Conservation (phyloP, 768 basidiomycete genomes). For the Collybiopsis luxurians region DNA sequence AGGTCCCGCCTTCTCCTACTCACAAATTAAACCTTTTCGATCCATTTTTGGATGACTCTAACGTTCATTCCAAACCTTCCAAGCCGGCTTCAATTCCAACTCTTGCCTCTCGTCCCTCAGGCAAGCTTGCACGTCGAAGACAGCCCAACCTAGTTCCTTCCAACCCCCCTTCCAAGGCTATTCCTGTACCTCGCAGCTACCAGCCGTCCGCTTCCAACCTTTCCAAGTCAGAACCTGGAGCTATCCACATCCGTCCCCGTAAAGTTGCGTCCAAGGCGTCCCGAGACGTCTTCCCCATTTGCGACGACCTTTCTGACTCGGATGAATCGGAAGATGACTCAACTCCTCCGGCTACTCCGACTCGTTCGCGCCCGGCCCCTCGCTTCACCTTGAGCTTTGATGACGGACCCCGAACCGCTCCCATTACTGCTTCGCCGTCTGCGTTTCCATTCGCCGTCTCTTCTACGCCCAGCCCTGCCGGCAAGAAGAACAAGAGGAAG, state of each 20-base stretch:
- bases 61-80: slow-evolving; percentile 15
- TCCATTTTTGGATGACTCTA: slow-evolving; percentile 35
- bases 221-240: slow-evolving; percentile 49
- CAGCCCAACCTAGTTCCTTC: slow-evolving; percentile 30
- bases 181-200: slow-evolving; percentile 46
- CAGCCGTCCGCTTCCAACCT: slow-evolving; percentile 24
- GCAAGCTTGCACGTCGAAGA: slow-evolving; percentile 60
- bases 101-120: slow-evolving; percentile 45
- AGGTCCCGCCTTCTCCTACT: slow-evolving; percentile 40
- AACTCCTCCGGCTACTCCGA: slow-evolving; percentile 55
- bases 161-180: slow-evolving; percentile 34
- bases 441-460: slow-evolving; percentile 40
- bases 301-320: slow-evolving; percentile 66
- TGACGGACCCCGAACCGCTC: slow-evolving; percentile 50
- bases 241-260: slow-evolving; percentile 27
- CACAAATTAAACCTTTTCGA: slow-evolving; percentile 45
- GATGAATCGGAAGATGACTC: slow-evolving; percentile 30
- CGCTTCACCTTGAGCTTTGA: slow-evolving; percentile 21
- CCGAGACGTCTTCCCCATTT: slow-evolving; percentile 56
- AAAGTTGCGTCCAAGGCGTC: slow-evolving; percentile 27
- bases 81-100: slow-evolving; percentile 31
- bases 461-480: slow-evolving; percentile 36
- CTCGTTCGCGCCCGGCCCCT: slow-evolving; percentile 34
- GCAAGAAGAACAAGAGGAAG: slow-evolving; percentile 28
- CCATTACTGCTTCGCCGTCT: slow-evolving; percentile 32